phyloP scores from a whole-genome alignment of 176 grass and related monocot species.

The Oryza officinalis region DNA sequence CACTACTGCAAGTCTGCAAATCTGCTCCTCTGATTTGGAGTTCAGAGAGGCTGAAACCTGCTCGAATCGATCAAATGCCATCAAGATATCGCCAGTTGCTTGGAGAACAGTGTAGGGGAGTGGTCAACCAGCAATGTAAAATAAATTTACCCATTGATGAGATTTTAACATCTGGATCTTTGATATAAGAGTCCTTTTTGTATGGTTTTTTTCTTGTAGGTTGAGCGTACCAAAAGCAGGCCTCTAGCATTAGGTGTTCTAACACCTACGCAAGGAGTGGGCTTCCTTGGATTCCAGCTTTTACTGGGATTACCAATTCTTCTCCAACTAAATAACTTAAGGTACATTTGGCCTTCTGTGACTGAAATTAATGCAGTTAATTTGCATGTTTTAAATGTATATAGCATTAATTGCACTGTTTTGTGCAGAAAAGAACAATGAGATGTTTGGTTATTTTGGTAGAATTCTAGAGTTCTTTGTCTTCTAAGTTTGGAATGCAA shows the following conservation, averaged over 20 bases:
- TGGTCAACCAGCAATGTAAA: not conserved
- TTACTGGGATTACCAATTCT: constrained; percentile 78
- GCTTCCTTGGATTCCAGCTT: constrained; percentile 75
- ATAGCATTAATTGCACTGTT: not conserved
- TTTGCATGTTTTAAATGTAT: not conserved
- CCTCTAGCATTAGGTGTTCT: constrained; percentile 74
- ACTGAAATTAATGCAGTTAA: not conserved
- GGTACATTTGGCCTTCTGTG: constrained; percentile 37
- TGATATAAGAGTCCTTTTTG: not conserved
- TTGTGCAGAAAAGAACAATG: not conserved
- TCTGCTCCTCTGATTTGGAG: no score
- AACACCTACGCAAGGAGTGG: constrained; percentile 59
- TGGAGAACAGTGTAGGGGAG: not conserved
- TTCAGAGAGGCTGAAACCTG: no score
- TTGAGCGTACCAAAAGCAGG: constrained; percentile 74
- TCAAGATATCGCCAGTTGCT: not conserved
- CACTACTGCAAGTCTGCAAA: no score
- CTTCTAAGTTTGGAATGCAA: not conserved
- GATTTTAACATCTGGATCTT: not conserved
- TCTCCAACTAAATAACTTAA: constrained; percentile 80
- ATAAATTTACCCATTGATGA: not conserved
- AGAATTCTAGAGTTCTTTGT: no score
- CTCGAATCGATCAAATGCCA: not conserved
- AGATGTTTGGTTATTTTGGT: not conserved
- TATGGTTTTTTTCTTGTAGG: constrained; percentile 36